Evolutionary conservation across 2,329 filamentous ascomycete species (phyloP).

Genomic region (Aureobasidium sp.): DNA sequence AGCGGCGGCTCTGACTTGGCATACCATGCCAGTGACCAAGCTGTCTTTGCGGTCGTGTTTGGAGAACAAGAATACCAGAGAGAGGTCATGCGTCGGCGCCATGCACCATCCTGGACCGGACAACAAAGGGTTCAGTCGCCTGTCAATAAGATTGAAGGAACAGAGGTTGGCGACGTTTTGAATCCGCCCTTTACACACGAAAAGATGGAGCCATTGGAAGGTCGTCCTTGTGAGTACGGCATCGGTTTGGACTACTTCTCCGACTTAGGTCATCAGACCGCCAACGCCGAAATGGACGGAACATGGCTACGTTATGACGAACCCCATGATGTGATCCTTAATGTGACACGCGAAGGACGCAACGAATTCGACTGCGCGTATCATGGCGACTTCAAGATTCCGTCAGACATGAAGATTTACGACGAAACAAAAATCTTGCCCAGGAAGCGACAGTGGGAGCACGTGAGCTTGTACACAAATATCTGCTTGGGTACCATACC

Average conservation of each 20-base stretch:
- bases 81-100: constrained; percentile 22
- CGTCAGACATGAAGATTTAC: constrained; percentile 14
- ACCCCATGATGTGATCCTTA: constrained; percentile 15
- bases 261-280: constrained; percentile 23
- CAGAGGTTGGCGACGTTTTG: neutral
- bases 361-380: constrained; percentile 18
- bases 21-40: constrained; percentile 31
- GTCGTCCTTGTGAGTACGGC: constrained; percentile 30
- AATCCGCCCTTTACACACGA: constrained; percentile 17
- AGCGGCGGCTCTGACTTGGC: constrained; percentile 21
- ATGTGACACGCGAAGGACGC: neutral
- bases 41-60: constrained; percentile 26
- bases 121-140: neutral
- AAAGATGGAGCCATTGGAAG: constrained; percentile 12
- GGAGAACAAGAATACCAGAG: constrained; percentile 27
- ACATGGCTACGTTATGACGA: constrained; percentile 22
- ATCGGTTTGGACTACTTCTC: constrained; percentile 26
- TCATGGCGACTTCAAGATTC: constrained; percentile 14
- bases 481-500: constrained; percentile 22
- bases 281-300: constrained; percentile 22
- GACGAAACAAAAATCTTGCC: neutral
- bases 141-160: neutral
- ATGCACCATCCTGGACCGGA: constrained; percentile 8
- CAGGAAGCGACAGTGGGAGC: constrained; percentile 16
- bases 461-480: constrained; percentile 21